A percentile compares a stretch with the other conserved stretches of the same genome.
Conservation (phyloP, 2,329 filamentous ascomycete genomes). For the Colletotrichum shisoi region DNA sequence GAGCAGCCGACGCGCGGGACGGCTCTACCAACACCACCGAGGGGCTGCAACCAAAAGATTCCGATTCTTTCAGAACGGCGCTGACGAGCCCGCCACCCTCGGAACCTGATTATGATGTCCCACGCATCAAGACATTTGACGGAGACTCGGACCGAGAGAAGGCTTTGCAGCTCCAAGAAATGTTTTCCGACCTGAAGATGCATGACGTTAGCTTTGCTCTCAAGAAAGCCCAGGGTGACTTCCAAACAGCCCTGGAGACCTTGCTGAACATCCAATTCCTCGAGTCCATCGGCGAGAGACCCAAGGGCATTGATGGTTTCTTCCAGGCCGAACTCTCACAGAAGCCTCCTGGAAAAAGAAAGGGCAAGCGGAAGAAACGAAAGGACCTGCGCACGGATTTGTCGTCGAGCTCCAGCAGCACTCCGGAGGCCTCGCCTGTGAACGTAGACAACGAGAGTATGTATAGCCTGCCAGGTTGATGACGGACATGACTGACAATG, state of each 20-base stretch:
- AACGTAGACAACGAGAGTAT: constrained; percentile 32
- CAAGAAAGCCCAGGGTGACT: constrained; percentile 71
- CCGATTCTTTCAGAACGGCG: constrained; percentile 45
- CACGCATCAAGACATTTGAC: constrained; percentile 45
- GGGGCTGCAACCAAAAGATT: constrained; percentile 44
- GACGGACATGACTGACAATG: not conserved
- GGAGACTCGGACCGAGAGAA: constrained; percentile 67
- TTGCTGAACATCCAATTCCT: constrained; percentile 82
- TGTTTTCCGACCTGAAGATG: constrained; percentile 74
- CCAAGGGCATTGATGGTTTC: constrained; percentile 86
- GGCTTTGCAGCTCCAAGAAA: constrained; percentile 66
- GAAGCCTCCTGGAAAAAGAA: constrained; percentile 45
- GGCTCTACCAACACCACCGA: constrained; percentile 42
- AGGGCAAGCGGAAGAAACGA: constrained; percentile 51
- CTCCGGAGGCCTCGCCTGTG: constrained; percentile 18
- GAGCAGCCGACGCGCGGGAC: constrained; percentile 41
- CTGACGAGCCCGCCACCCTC: constrained; percentile 37
- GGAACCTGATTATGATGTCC: constrained; percentile 32
- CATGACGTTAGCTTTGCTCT: constrained; percentile 73
- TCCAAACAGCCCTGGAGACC: constrained; percentile 77
- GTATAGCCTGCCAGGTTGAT: not conserved
- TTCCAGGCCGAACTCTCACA: constrained; percentile 58
- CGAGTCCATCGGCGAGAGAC: constrained; percentile 68
- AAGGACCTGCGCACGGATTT: constrained; percentile 21
- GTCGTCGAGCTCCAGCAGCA: constrained; percentile 37